Base-by-base conservation (phyloP, 768 basidiomycete genomes). In the Leucocoprinus sp. region DNA sequence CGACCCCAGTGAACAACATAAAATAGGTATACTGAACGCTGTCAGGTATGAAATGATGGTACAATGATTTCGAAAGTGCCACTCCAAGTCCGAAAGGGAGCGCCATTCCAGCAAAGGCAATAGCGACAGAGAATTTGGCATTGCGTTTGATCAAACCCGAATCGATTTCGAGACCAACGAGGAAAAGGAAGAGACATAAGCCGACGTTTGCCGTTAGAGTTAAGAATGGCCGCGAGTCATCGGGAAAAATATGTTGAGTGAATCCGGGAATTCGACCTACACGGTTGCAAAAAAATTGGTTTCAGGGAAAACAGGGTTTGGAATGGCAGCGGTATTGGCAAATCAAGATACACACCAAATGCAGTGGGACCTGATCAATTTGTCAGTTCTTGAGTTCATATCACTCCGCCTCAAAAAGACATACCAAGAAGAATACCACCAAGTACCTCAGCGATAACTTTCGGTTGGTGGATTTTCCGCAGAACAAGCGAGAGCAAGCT, bases 131-230 rank as follows among this genome's bases (percentile, higher is more conserved):
- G 8, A 81, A 66, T 7, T 78, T 72, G 0, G 75, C 80, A 69
- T 89, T 87, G 29, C 84, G 81, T 55, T 74, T 82, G 62, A 98
- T 82, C 49, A 97, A 69, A 4, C 68, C 64, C 0, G 72, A 65
- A 48, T 98, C 96, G 47, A 96, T 93, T 67, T 91, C 88, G 26
- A 95, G 80, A 2, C 95, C 95, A 31, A 97, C 84, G 49, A 97
- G 75, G 67, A 96, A 97, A 11, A 97, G 75, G 64, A 91, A 93
- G 35, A 92, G 75, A 52, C 82, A 83, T 4, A 90, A 74, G 5
- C 89, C 95, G 50, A 97, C 88, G 54, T 90, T 88, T 11, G 95
- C 88, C 14, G 85, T 80, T 15, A 98, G 81, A 44, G 79, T 80
- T 19, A 98, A 79, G 59, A 83, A 93, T 0, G 91, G 72, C 5